phyloP scores from a whole-genome alignment of 208 protist genomes.

The Leishmania aethiopica region DNA sequence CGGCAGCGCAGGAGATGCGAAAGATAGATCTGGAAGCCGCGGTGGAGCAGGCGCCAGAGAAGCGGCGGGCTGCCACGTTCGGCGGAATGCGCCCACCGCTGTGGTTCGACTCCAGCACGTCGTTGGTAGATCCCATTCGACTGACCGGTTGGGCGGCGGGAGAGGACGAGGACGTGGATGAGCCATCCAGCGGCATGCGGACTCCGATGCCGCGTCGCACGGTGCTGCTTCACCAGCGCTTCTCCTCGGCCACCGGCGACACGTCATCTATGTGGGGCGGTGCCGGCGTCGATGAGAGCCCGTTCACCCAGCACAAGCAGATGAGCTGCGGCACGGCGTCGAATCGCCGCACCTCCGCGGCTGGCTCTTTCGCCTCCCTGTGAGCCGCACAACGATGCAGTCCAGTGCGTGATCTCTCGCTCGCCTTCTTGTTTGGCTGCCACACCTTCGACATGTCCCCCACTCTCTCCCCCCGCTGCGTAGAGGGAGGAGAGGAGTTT shows the following conservation, averaged over 20 bases:
- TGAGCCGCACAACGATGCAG: neutral
- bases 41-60: constrained; percentile 9
- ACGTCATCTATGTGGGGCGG: constrained; percentile 16
- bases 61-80: constrained; percentile 25
- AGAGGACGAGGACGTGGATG: constrained; percentile 23
- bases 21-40: constrained; percentile 24
- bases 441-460: neutral
- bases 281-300: constrained; percentile 16
- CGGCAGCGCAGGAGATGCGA: constrained; percentile 16
- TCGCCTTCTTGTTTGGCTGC: neutral
- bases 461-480: neutral
- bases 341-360: constrained; percentile 25
- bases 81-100: constrained; percentile 14
- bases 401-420: neutral
- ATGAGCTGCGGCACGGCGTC: constrained; percentile 29
- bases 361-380: constrained; percentile 2
- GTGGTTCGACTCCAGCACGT: constrained; percentile 17
- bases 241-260: constrained; percentile 27
- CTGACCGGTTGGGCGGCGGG: neutral
- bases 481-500: neutral
- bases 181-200: constrained; percentile 28
- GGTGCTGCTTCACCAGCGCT: constrained; percentile 33
- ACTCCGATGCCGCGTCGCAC: constrained; percentile 34
- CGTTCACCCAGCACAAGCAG: constrained; percentile 22
- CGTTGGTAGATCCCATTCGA: constrained; percentile 6